phyloP scores from a whole-genome alignment of 306 rosid species.

The Mimosa pudica region DNA sequence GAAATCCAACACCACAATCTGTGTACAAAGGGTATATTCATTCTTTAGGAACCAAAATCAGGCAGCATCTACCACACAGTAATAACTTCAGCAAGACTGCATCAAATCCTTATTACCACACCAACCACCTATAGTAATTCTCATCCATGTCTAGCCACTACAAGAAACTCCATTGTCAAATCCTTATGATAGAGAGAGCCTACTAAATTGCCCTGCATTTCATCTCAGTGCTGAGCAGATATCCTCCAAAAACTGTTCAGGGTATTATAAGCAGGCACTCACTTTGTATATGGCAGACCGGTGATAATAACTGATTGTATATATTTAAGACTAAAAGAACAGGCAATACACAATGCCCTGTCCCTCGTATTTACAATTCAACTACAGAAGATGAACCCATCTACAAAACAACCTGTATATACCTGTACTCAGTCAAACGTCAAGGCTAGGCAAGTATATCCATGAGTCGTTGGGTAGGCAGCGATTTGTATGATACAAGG shows the following conservation, averaged over 20 bases:
- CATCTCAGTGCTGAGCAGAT: conserved; percentile 32
- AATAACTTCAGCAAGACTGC: conserved; percentile 35
- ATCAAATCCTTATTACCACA: conserved; percentile 42
- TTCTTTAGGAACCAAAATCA: conserved; percentile 38
- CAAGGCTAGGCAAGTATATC: conserved; percentile 35
- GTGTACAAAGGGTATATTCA: conserved; percentile 39
- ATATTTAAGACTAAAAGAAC: conserved; percentile 31
- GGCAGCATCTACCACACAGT: conserved; percentile 51
- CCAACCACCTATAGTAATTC: conserved; percentile 31
- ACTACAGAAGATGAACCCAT: conserved; percentile 33
- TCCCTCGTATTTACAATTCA: conserved; percentile 49
- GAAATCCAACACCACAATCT: conserved; percentile 42
- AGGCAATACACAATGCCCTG: conserved; percentile 36
- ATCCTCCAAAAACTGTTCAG: conserved; percentile 27
- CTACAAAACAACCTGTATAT: conserved; percentile 43
- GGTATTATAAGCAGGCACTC: conserved; percentile 30
- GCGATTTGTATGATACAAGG: conserved; percentile 27
- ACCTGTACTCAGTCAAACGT: conserved; percentile 35
- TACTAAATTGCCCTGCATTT: conserved; percentile 23
- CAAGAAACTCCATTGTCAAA: conserved; percentile 37
- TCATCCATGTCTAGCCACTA: conserved; percentile 23
- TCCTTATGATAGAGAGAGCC: conserved; percentile 22
- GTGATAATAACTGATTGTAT: conserved; percentile 32
- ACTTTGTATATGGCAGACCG: conserved; percentile 36
- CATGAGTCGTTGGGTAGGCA: conserved; percentile 44